phyloP scores from a whole-genome alignment of 23 red algal species.

The Gracilaria gracilis region DNA sequence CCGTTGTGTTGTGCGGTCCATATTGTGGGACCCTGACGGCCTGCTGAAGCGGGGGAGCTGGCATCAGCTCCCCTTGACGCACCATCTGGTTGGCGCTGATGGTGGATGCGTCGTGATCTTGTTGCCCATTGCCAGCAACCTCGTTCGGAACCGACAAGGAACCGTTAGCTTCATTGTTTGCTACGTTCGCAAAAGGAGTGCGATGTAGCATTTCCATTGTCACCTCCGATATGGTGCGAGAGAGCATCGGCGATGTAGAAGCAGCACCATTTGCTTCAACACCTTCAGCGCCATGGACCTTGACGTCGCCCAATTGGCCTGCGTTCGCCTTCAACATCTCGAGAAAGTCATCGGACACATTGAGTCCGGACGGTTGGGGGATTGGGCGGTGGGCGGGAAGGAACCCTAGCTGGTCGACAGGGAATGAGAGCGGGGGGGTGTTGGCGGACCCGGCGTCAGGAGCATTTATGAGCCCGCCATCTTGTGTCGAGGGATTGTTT shows the following conservation, averaged over 20 bases:
- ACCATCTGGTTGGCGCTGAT: constrained; percentile 1
- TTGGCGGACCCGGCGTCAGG: not conserved
- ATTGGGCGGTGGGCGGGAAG: not conserved
- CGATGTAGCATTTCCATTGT: constrained; percentile 26
- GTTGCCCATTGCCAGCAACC: not conserved
- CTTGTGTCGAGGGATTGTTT: constrained; percentile 8
- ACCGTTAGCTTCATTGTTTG: not conserved
- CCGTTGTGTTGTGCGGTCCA: not conserved
- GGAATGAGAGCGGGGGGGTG: not conserved
- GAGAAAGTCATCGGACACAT: not conserved
- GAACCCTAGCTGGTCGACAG: not conserved
- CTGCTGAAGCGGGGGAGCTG: not conserved
- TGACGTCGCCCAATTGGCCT: not conserved
- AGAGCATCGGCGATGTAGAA: not conserved
- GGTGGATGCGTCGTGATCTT: not conserved
- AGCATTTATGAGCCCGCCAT: not conserved
- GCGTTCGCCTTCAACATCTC: not conserved
- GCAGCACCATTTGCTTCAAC: not conserved
- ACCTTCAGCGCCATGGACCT: not conserved
- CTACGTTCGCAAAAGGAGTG: not conserved
- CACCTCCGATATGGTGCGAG: constrained; percentile 1
- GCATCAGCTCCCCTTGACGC: not conserved
- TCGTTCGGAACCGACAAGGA: not conserved
- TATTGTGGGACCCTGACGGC: not conserved
- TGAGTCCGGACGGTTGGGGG: not conserved